phyloP scores from a whole-genome alignment of 2,329 filamentous ascomycete species.

The Septoria linicola region DNA sequence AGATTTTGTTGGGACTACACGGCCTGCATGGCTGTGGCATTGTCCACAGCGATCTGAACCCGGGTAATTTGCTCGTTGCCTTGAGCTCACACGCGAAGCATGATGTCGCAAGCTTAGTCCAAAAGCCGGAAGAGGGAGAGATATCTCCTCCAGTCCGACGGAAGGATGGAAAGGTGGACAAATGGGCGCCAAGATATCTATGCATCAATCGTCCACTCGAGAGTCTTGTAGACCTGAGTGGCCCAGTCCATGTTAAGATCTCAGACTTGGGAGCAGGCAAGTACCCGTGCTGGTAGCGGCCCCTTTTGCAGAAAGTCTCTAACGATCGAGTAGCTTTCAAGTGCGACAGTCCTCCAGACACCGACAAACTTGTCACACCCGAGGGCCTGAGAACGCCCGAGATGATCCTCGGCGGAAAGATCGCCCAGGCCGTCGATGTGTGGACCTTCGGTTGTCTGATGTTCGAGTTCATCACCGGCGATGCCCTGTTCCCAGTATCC shows the following conservation, averaged over 20 bases:
- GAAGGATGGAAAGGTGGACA: background rate
- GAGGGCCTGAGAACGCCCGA: slow-evolving; percentile 16
- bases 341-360: slow-evolving; percentile 8
- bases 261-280: slow-evolving; percentile 5
- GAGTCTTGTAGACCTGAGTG: background rate
- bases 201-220: slow-evolving; percentile 4
- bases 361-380: no score
- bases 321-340: slow-evolving; percentile 4
- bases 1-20: slow-evolving; percentile 7
- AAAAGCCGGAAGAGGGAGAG: background rate
- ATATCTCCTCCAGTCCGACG: no score
- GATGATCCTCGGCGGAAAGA: background rate
- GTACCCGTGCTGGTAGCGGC: no score
- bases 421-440: slow-evolving; percentile 10
- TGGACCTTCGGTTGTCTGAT: slow-evolving; percentile 14
- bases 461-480: background rate
- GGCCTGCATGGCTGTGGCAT: slow-evolving; percentile 5
- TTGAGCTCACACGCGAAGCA: no score
- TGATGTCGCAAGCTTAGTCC: background rate
- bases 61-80: slow-evolving; percentile 8
- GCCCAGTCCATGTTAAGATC: slow-evolving; percentile 4
- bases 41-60: slow-evolving; percentile 6
- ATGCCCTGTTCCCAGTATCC: background rate
- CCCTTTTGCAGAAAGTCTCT: no score
- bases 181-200: background rate